phyloP scores from a whole-genome alignment of 2,329 filamentous ascomycete species.

The Hypocrella siamensis region DNA sequence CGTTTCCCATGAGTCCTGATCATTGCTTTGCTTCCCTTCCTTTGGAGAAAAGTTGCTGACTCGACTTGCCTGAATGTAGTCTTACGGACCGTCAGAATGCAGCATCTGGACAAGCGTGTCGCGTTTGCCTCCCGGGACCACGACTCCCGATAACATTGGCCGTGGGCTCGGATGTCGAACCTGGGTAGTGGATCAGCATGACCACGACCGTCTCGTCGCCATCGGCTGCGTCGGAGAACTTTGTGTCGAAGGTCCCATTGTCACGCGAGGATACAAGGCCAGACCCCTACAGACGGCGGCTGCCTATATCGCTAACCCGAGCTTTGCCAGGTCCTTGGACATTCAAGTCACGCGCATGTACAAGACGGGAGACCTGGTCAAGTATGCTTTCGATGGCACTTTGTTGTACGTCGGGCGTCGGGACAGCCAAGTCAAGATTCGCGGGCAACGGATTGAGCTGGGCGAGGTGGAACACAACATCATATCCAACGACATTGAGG shows the following conservation, averaged over 20 bases:
- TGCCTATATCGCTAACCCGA: conserved; percentile 40
- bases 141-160: neutral
- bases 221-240: conserved; percentile 1
- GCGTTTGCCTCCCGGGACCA: conserved; percentile 27
- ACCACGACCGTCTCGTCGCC: neutral
- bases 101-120: conserved; percentile 1
- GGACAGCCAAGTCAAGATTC: conserved; percentile 29
- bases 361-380: conserved; percentile 10
- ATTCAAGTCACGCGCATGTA: conserved; percentile 11
- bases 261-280: neutral
- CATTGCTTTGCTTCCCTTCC: too few species aligned
- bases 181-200: conserved; percentile 1
- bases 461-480: conserved; percentile 6
- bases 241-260: conserved; percentile 1
- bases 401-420: conserved; percentile 10
- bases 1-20: too few species aligned
- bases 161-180: neutral
- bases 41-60: too few species aligned
- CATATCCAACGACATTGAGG: too few species aligned
- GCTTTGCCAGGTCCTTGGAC: conserved; percentile 30
- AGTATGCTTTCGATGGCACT: conserved; percentile 14
- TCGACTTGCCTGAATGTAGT: too few species aligned
- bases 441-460: conserved; percentile 36
- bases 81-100: conserved; percentile 2
- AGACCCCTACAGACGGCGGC: conserved; percentile 32